These are phyloP conservation scores for Podaxis sp. DNA, from an alignment of 768 basidiomycete genomes.

Conservation along the genomic window DNA sequence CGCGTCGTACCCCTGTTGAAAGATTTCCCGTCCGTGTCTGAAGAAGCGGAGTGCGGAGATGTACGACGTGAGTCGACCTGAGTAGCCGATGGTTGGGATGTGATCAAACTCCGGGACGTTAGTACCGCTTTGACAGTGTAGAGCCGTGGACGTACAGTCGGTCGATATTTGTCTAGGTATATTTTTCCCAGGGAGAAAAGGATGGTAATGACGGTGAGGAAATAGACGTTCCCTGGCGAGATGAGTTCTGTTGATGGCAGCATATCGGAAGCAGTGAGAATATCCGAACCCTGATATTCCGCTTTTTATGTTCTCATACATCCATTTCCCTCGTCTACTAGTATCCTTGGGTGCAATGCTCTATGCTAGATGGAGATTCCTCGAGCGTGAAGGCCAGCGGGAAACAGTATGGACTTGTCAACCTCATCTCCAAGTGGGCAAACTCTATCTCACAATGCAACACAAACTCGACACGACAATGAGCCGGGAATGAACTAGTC, in stretches of 20 bases:
- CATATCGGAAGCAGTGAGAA: not conserved
- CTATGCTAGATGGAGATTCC: no score
- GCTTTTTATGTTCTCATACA: no score
- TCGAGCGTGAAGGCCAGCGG: no score
- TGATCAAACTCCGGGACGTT: not conserved
- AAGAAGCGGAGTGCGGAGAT: slow-evolving; percentile 19
- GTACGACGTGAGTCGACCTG: slow-evolving; percentile 19
- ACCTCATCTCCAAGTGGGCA: no score
- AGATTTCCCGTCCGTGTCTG: slow-evolving; percentile 17
- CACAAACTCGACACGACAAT: no score
- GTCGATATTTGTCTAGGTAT: not conserved
- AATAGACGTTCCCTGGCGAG: not conserved
- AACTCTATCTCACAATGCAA: no score
- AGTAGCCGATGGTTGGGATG: slow-evolving; percentile 22
- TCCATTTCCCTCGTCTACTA: no score
- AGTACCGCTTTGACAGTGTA: not conserved
- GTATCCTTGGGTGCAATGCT: no score
- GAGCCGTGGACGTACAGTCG: not conserved
- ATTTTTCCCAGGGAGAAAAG: not conserved
- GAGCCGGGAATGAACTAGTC: no score
- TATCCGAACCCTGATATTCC: not conserved
- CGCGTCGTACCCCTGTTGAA: slow-evolving; percentile 22
- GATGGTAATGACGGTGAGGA: not conserved
- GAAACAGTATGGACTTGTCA: no score
- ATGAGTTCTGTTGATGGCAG: not conserved